Evolutionary conservation across 257 asterid genomes (phyloP).

Genomic region (Schizonepeta tenuifolia): DNA sequence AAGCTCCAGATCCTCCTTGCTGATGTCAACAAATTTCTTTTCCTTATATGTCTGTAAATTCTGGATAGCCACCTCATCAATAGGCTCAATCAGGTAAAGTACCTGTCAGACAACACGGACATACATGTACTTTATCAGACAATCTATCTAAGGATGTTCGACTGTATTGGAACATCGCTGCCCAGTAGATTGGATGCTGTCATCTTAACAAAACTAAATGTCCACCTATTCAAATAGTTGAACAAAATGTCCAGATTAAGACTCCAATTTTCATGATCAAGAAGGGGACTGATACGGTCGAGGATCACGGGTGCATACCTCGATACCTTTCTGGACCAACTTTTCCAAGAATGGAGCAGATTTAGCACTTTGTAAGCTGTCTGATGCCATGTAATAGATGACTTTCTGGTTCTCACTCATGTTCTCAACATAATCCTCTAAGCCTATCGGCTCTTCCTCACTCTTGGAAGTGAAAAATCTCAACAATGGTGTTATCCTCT

Average conservation of each 20-base stretch:
- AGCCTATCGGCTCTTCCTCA: conserved; percentile 85
- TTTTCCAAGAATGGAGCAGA: conserved; percentile 97
- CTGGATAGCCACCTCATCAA: conserved; percentile 94
- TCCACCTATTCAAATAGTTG: too few species aligned
- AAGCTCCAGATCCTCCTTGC: conserved; percentile 97
- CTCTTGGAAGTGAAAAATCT: conserved; percentile 91
- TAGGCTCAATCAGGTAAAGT: conserved; percentile 86
- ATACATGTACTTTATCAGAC: too few species aligned
- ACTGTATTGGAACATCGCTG: too few species aligned
- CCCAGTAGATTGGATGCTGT: too few species aligned
- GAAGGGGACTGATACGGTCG: too few species aligned
- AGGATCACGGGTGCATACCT: conserved; percentile 51
- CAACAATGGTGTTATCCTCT: conserved; percentile 77
- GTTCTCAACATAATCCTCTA: conserved; percentile 91
- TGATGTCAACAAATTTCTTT: conserved; percentile 93
- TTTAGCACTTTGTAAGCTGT: conserved; percentile 95
- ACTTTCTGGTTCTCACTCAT: conserved; percentile 95
- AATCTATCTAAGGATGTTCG: too few species aligned
- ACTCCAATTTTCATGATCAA: too few species aligned
- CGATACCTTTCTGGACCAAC: conserved; percentile 84
- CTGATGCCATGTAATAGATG: conserved; percentile 90
- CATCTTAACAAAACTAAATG: too few species aligned
- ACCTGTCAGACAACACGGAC: conserved; percentile 49
- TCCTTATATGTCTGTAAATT: conserved; percentile 94
- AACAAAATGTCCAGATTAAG: background rate